Evolutionary conservation across 148 eudicot genomes (phyloP), one percentile per base, ranked within the genome.

Genomic region (Persicaria maculosa): DNA sequence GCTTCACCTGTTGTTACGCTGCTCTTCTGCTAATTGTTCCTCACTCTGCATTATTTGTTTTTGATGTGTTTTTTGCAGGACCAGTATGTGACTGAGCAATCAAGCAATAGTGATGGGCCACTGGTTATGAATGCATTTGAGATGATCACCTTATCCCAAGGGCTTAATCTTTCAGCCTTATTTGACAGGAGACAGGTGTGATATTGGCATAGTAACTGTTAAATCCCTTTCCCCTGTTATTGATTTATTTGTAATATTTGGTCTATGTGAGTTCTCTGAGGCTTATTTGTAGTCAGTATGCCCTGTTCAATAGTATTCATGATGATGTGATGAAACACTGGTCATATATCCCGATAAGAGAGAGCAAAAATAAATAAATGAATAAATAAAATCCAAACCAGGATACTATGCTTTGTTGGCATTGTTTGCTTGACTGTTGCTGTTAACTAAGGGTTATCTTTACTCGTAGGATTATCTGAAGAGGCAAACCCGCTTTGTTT

Each of bases 101-200:
- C 97, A 6, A 67, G 69, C 50, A 67, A 72, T 74, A 82, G 73
- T 20, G 75, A 45, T 65, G 97, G 97, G 62, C 99, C 99, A 74
- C 72, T 96, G 62, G 80, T 87, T 53, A 96, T 96, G 99, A 96
- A 96, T 83, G 99, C 99, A 31, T 96, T 96, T 86, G 99, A 96
- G 88, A 92, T 96, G 99, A 92, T 96, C 68, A 96, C 97, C 57
- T 85, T 96, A 58, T 96, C 99, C 64, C 97, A 96, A 79, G 99
- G 99, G 73, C 79, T 96, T 76, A 92, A 96, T 77, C 85, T 96
- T 77, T 90, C 99, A 67, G 97, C 97, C 76, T 82, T 96, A 84
- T 96, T 96, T 79, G 99, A 96, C 81, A 85, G 97, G 83, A 86
- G 87, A 20, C 97, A 92, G 99, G 97, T 96, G 89, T 78, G 64